These are phyloP conservation scores for Pseudevernia furfuracea DNA, from an alignment of 495 filamentous ascomycete species.

Conservation along the genomic window DNA sequence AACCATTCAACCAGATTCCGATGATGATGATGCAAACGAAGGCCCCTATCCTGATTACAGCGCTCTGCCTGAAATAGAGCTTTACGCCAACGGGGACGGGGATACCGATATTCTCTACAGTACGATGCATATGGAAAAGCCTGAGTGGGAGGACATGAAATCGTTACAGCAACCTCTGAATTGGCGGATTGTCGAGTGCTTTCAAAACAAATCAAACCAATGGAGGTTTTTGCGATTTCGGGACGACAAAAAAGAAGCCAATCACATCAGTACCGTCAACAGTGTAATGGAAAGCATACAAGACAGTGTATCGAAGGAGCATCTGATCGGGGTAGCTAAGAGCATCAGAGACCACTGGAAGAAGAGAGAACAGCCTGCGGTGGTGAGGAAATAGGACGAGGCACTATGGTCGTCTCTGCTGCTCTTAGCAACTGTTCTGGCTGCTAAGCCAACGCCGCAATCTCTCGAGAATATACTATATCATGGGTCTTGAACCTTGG, in stretches of 20 bases:
- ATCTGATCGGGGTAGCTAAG: slow-evolving; percentile 56
- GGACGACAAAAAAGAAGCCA: slow-evolving; percentile 85
- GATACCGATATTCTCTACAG: slow-evolving; percentile 55
- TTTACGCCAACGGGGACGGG: slow-evolving; percentile 48
- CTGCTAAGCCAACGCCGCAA: neutral
- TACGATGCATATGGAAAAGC: slow-evolving; percentile 58
- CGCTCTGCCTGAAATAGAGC: slow-evolving; percentile 45
- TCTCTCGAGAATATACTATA: neutral
- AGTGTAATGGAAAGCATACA: slow-evolving; percentile 77
- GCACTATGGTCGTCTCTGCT: neutral
- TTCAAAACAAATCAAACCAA: slow-evolving; percentile 57
- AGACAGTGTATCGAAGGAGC: slow-evolving; percentile 60
- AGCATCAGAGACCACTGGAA: slow-evolving; percentile 71
- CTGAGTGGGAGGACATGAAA: slow-evolving; percentile 82
- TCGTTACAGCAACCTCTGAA: slow-evolving; percentile 60
- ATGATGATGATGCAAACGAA: slow-evolving; percentile 49
- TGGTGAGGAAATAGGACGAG: neutral
- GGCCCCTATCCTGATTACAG: slow-evolving; percentile 49
- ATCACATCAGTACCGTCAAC: slow-evolving; percentile 72
- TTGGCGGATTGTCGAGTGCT: slow-evolving; percentile 81
- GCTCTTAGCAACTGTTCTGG: neutral
- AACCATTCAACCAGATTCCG: slow-evolving; percentile 57
- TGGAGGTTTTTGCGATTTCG: slow-evolving; percentile 85
- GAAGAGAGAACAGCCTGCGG: slow-evolving; percentile 32
- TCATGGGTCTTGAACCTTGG: neutral